Evolutionary conservation across 1,139 yeast species (phyloP), one percentile per base, ranked within the genome.

Genomic region (Kazachstania sp.): DNA sequence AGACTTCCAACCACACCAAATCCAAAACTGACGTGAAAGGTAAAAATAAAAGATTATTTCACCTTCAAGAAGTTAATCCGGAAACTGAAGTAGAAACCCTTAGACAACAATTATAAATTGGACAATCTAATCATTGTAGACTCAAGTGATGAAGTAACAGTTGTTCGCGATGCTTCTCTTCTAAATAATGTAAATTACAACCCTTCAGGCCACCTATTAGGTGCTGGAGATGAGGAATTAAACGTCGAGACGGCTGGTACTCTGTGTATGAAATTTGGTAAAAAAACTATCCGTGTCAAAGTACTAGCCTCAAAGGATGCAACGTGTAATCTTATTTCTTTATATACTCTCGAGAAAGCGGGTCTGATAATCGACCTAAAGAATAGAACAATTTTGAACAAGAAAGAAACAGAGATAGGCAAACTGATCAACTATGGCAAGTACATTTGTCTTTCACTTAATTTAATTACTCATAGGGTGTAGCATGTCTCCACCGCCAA

Each of bases 61-160:
- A 26, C 9, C 12, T 37, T 13, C 30, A 19, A 23, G 23, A 37
- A 5, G 18, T 18, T 16, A 11, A 36, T 8, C 39, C 16, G 7
- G 36, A 3, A 2, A 32, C 11, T 15, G 18, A 32, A 1, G 36
- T 7, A 1, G 8, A 20, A 5, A 19, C n/a, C 12, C 29, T 37
- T 19, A 37, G 39, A 28, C 39, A 20, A 23, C 15, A 37, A 12
- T 1, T 37, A 23, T 18, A 18, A 13, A 1, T 2, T 44, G 5
- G 37, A 43, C 2, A 32, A 43, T n/a, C 16, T 23, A 6, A 20
- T 43, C 9, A 28, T 43, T 2, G 18, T 38, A 5, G 42, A 43
- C 16, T 43, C 45, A 12, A 42, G 41, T 12, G 42, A 31, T 29
- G 42, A 43, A 28, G 26, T 43, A 8, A 37, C 45, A 11, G 42